A percentile compares a stretch with the other conserved stretches of the same genome.
Evolutionary conservation across 31 red algal genomes (phyloP).

Genomic region (Endocladia muricata): DNA sequence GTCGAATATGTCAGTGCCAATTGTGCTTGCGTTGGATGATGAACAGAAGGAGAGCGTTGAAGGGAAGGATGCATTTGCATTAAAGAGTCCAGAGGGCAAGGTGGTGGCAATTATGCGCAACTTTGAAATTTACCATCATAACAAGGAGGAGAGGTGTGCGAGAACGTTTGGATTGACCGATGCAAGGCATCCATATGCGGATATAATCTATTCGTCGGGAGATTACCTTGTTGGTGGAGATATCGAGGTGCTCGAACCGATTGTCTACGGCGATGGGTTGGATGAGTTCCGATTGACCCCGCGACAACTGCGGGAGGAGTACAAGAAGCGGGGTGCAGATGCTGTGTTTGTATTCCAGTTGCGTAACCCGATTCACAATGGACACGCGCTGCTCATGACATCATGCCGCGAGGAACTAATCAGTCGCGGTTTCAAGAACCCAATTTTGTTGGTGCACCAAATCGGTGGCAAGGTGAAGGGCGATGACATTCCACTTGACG

Average conservation of each 20-base stretch:
- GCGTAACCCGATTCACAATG: slow-evolving; percentile 98
- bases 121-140: slow-evolving; percentile 81
- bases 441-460: slow-evolving; percentile 94
- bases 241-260: slow-evolving; percentile 78
- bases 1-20: slow-evolving; percentile 89
- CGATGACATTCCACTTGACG: slow-evolving; percentile 89
- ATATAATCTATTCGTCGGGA: slow-evolving; percentile 77
- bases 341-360: slow-evolving; percentile 99
- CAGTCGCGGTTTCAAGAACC: slow-evolving; percentile 91
- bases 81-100: slow-evolving; percentile 53
- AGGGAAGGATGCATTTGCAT: slow-evolving; percentile 36
- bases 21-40: slow-evolving; percentile 82
- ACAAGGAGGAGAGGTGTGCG: slow-evolving; percentile 98
- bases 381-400: slow-evolving; percentile 94
- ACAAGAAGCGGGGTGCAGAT: slow-evolving; percentile 73
- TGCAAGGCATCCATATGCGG: slow-evolving; percentile 85
- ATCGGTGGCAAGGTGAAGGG: slow-evolving; percentile 97
- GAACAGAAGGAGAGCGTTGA: slow-evolving; percentile 60
- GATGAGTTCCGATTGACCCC: slow-evolving; percentile 93
- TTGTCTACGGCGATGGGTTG: slow-evolving; percentile 88
- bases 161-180: slow-evolving; percentile 92
- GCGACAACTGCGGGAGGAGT: slow-evolving; percentile 77
- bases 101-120: slow-evolving; percentile 84
- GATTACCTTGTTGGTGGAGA: slow-evolving; percentile 94
- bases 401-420: slow-evolving; percentile 88